Base-by-base conservation (phyloP, 2,329 filamentous ascomycete genomes). In the Apiospora phragmitis region DNA sequence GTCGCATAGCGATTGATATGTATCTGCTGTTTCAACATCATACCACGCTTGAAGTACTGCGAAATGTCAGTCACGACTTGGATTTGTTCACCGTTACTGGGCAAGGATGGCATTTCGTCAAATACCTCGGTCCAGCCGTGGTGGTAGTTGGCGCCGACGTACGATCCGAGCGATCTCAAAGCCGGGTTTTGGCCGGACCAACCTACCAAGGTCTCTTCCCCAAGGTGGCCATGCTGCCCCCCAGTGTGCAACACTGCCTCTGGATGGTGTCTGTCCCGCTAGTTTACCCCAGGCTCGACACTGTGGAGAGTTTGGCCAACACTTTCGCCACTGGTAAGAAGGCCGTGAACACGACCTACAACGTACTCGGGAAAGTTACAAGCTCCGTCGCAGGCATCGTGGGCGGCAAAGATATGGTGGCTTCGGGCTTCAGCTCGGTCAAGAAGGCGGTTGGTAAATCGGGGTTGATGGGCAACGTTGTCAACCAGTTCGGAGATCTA, bases 1-100 rank as follows among this genome's bases (percentile, higher is more conserved):
- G 96, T 32, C 91, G 96, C 47, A 92, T 99, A 72, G 96, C 94
- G 29, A 95, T 97, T 70, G 94, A 98, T 75, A 98, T 98, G 95
- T 99, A 98, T 79, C 87, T 99, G 45, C 88, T 99, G 9, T 99
- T 99, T 86, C 96, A 99, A 79, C 96, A 99, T 79, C 96, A 99
- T 81, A 98, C 96, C 0, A 98, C 95, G 0, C 87, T 97, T 3
- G 96, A 98, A 79, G 93, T 98, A 55, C 89, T 99, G 70, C 93
- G 95, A 68, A 95, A 97, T 76, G 92, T 97, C 71, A 93, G 88
- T 77, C 93, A 93, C 65, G 96, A 99, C 78, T 88, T 91, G 66
- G 96, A 99, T 76, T 89, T 99, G 7, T 99, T 99, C 83, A 98
- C 95, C 1, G 92, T 99, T 70, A 98, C 96, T 0, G 95, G 96